Conservation (phyloP, 78 protist genomes). For the Dictyostelium firmibasis region DNA sequence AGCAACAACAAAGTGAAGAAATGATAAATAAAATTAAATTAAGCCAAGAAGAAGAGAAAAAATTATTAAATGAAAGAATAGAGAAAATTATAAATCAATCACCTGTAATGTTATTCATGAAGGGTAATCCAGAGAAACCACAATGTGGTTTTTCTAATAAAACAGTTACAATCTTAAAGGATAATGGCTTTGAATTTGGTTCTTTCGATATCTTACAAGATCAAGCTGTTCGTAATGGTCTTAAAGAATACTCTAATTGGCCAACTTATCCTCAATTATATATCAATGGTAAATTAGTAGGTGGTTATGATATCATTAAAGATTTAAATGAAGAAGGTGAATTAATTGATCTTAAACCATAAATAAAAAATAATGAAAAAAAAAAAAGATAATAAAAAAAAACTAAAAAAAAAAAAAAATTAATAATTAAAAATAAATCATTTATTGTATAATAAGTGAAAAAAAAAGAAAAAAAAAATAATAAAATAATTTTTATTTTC, state of each 20-base stretch:
- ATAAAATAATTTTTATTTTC: too few species aligned
- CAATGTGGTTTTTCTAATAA: constrained; percentile 94
- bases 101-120: constrained; percentile 92
- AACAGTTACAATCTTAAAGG: constrained; percentile 81
- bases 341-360: constrained; percentile 48
- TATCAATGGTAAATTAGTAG: constrained; percentile 91
- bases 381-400: neutral
- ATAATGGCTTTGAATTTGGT: constrained; percentile 58
- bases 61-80: constrained; percentile 65
- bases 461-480: neutral
- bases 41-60: constrained; percentile 44
- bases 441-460: too few species aligned
- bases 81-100: constrained; percentile 44
- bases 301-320: constrained; percentile 91
- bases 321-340: constrained; percentile 84
- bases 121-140: constrained; percentile 91
- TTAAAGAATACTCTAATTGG: constrained; percentile 87
- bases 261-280: constrained; percentile 94
- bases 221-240: constrained; percentile 87
- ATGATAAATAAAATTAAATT: constrained; percentile 6
- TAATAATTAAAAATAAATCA: too few species aligned
- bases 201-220: constrained; percentile 89
- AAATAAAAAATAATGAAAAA: neutral
- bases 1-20: constrained; percentile 16
- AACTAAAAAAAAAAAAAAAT: neutral